phyloP scores from a whole-genome alignment of 1,284 basidiomycete species.

The Porodaedalea pini region DNA sequence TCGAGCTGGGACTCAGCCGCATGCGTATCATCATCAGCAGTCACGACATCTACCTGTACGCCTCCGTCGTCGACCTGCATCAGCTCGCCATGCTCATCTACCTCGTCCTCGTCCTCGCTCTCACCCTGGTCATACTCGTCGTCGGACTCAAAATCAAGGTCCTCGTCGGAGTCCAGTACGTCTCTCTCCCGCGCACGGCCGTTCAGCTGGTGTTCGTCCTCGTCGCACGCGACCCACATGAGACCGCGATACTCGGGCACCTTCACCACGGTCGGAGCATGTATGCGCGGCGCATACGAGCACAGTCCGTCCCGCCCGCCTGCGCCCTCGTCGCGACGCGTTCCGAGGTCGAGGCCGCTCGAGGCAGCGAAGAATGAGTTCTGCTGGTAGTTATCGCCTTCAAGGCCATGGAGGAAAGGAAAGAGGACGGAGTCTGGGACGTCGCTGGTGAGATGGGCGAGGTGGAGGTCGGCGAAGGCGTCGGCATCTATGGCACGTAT shows the following conservation, averaged over 20 bases:
- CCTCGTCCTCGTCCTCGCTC: slow-evolving; percentile 27
- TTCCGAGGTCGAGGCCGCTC: slow-evolving; percentile 26
- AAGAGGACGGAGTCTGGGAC: slow-evolving; percentile 76
- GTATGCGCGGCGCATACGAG: slow-evolving; percentile 7
- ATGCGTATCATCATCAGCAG: slow-evolving; percentile 32
- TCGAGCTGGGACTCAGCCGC: slow-evolving; percentile 31
- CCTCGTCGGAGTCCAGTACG: slow-evolving; percentile 21
- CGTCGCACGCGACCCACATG: slow-evolving; percentile 71
- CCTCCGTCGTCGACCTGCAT: slow-evolving; percentile 26
- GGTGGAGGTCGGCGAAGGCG: slow-evolving; percentile 60
- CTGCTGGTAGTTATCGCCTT: slow-evolving; percentile 72
- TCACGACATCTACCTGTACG: slow-evolving; percentile 23
- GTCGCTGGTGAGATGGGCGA: slow-evolving; percentile 59
- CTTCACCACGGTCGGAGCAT: slow-evolving; percentile 30
- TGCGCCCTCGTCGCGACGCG: slow-evolving; percentile 16
- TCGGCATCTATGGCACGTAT: slow-evolving; percentile 51
- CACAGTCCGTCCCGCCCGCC: not conserved
- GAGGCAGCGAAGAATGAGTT: slow-evolving; percentile 68
- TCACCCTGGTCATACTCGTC: slow-evolving; percentile 25
- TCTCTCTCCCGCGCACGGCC: slow-evolving; percentile 17
- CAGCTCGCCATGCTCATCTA: slow-evolving; percentile 21
- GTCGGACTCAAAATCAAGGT: slow-evolving; percentile 23
- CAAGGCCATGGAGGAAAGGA: slow-evolving; percentile 80
- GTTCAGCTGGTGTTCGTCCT: slow-evolving; percentile 37
- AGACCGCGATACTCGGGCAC: slow-evolving; percentile 55